A percentile compares a stretch with the other conserved stretches of the same genome.
Evolutionary conservation across 305 asterid genomes (phyloP).

Genomic region (Andrographis paniculata): DNA sequence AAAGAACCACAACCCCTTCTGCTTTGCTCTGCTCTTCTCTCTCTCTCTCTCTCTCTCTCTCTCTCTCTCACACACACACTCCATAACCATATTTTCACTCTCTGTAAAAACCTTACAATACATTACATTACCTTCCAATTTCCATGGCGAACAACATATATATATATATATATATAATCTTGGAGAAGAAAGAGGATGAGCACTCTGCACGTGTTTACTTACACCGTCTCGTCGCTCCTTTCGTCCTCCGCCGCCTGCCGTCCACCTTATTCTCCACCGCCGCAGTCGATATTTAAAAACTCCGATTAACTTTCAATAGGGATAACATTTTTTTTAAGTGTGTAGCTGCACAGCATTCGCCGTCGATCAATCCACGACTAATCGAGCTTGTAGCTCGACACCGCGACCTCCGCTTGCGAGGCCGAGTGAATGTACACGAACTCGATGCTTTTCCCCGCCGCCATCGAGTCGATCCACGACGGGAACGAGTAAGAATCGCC

Average conservation of each 20-base stretch:
- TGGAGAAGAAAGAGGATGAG: constrained; percentile 94
- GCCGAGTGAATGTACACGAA: constrained; percentile 88
- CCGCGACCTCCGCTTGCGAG: constrained; percentile 65
- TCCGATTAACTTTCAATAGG: not conserved
- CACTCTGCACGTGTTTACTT: constrained; percentile 30
- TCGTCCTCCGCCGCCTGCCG: constrained; percentile 39
- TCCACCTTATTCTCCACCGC: constrained; percentile 43
- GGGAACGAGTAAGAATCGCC: constrained; percentile 74
- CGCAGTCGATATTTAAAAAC: not conserved
- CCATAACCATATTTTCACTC: too few relatives aligned
- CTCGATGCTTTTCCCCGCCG: constrained; percentile 84
- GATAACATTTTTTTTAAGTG: too few relatives aligned
- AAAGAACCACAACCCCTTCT: not conserved
- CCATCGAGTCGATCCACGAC: constrained; percentile 64
- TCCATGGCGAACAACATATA: not conserved
- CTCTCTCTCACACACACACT: too few relatives aligned
- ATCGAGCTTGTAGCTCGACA: constrained; percentile 72
- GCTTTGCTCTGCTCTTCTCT: too few relatives aligned
- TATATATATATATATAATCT: too few relatives aligned
- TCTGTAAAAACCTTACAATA: too few relatives aligned
- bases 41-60: too few relatives aligned
- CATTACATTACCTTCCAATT: too few relatives aligned
- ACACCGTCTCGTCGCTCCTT: constrained; percentile 88
- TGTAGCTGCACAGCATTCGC: too few relatives aligned
- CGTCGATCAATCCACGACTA: constrained; percentile 23